phyloP scores from a whole-genome alignment of 164 flowering plant genomes.

The Tinospora cordifolia region DNA sequence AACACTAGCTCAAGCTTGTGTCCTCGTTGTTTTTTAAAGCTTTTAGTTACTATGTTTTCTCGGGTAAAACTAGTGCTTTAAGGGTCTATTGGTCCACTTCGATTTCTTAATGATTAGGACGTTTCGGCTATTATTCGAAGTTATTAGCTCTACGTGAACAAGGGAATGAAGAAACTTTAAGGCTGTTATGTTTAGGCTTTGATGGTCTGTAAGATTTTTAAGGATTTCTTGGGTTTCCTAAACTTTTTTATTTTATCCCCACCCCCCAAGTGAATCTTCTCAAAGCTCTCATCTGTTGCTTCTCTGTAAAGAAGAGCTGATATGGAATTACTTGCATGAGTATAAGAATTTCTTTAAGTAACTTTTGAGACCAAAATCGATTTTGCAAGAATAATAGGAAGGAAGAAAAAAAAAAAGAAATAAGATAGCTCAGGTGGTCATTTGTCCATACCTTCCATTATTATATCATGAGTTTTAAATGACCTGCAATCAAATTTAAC shows the following conservation, averaged over 20 bases:
- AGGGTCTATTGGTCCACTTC: background rate
- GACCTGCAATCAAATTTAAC: too few relatives aligned
- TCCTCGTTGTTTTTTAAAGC: background rate
- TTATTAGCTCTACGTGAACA: background rate
- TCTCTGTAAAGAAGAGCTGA: background rate
- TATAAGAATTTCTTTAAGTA: background rate
- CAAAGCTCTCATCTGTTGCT: conserved; percentile 20
- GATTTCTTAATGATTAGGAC: conserved; percentile 5
- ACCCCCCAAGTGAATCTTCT: conserved; percentile 17
- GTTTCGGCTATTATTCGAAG: background rate
- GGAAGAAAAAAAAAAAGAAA: too few relatives aligned
- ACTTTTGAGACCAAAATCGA: background rate
- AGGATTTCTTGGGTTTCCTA: conserved; percentile 18
- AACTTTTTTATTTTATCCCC: background rate
- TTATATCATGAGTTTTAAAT: too few relatives aligned
- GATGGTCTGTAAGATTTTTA: conserved; percentile 22
- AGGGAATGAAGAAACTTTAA: background rate
- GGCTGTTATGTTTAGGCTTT: conserved; percentile 5
- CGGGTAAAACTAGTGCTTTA: background rate
- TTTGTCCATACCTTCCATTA: too few relatives aligned
- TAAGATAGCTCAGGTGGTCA: too few relatives aligned
- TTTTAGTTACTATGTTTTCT: background rate
- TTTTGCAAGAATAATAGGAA: too few relatives aligned
- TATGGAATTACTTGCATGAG: background rate
- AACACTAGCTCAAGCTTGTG: too few relatives aligned